These are phyloP conservation scores for Hericium coralloides DNA, from an alignment of 768 basidiomycete genomes.

Conservation along the genomic window DNA sequence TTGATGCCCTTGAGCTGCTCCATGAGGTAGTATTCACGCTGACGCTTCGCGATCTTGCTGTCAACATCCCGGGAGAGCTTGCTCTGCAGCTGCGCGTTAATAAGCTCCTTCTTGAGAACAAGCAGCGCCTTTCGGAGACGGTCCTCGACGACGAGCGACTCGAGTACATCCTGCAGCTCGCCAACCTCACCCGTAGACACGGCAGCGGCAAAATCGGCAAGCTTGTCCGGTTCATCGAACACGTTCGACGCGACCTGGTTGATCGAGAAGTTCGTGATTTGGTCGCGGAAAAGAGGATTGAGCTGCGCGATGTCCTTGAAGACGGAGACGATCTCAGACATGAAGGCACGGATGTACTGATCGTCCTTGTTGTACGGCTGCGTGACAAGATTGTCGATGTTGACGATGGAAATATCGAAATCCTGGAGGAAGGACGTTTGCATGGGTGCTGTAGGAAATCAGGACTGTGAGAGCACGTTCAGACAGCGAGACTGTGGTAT, in stretches of 20 bases:
- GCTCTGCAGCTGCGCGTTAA: slow-evolving; percentile 90
- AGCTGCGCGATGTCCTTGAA: slow-evolving; percentile 99
- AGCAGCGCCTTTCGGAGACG: slow-evolving; percentile 83
- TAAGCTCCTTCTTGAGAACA: slow-evolving; percentile 95
- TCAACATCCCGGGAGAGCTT: slow-evolving; percentile 93
- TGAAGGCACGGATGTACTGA: slow-evolving; percentile 92
- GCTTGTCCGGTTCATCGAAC: slow-evolving; percentile 95
- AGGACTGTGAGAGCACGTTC: slow-evolving; percentile 3
- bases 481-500: neutral
- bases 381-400: slow-evolving; percentile 74
- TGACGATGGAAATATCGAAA: slow-evolving; percentile 79
- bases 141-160: slow-evolving; percentile 79
- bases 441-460: slow-evolving; percentile 37
- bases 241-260: slow-evolving; percentile 88
- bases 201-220: slow-evolving; percentile 95
- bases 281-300: slow-evolving; percentile 96
- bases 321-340: slow-evolving; percentile 91
- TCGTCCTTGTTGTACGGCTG: slow-evolving; percentile 86
- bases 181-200: slow-evolving; percentile 88
- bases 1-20: slow-evolving; percentile 96
- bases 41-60: slow-evolving; percentile 88
- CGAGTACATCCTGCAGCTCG: slow-evolving; percentile 91
- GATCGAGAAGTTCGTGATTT: slow-evolving; percentile 94
- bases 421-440: slow-evolving; percentile 83
- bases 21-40: slow-evolving; percentile 93